Conservation (phyloP, 106 monocot genomes). For the Apostasia shenzhenica region DNA sequence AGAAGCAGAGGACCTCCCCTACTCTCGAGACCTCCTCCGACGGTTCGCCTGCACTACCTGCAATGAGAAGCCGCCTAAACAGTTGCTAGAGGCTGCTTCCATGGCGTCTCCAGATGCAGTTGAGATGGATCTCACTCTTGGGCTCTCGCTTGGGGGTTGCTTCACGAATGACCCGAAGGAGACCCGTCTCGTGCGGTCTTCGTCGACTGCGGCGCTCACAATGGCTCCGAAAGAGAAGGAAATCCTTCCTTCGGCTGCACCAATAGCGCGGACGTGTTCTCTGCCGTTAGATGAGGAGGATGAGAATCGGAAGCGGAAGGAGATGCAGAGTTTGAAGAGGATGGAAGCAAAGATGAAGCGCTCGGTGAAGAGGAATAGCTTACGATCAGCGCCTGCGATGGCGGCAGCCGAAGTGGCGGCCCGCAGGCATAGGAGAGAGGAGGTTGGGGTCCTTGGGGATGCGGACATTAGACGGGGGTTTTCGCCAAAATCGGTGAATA, state of each 20-base stretch:
- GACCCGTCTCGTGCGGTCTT: slow-evolving; percentile 31
- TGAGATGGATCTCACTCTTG: slow-evolving; percentile 55
- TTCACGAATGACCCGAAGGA: slow-evolving; percentile 36
- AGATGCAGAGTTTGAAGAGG: slow-evolving; percentile 41
- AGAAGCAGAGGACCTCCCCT: slow-evolving; percentile 14
- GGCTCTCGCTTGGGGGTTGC: slow-evolving; percentile 51
- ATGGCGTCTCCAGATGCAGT: background rate
- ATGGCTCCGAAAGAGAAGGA: slow-evolving; percentile 6
- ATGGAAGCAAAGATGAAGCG: slow-evolving; percentile 41
- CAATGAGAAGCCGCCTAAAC: background rate
- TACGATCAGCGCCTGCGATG: background rate
- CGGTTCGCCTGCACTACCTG: slow-evolving; percentile 7
- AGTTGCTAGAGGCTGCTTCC: background rate
- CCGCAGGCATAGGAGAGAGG: background rate
- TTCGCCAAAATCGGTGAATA: background rate
- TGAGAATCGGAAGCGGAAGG: slow-evolving; percentile 44
- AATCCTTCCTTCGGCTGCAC: background rate
- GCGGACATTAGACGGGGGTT: background rate
- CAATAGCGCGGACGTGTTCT: slow-evolving; percentile 24
- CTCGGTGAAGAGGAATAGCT: slow-evolving; percentile 22
- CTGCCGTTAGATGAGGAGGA: slow-evolving; percentile 43
- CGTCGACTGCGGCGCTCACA: slow-evolving; percentile 32
- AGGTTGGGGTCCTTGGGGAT: background rate
- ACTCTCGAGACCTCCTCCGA: slow-evolving; percentile 31
- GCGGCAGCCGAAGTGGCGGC: background rate